Percentiles rank a stretch among this genome's conserved stretches.
These are phyloP conservation scores for Globisporangium carolinianum DNA, from an alignment of 352 stramenopile genomes.

Conservation along the genomic window DNA sequence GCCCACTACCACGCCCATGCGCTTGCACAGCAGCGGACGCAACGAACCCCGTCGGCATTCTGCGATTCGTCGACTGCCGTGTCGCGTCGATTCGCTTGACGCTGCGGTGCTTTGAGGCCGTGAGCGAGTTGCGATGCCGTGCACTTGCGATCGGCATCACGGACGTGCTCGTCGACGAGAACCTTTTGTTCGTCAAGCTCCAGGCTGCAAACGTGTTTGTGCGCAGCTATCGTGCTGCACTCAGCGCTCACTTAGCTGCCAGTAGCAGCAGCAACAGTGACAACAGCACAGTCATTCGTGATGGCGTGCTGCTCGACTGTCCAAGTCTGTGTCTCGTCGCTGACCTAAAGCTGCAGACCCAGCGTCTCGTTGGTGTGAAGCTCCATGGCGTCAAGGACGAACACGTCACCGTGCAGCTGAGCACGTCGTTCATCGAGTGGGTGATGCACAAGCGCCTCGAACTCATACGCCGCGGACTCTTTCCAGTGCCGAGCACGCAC, in stretches of 20 bases:
- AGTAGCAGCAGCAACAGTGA: neutral
- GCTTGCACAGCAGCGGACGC: constrained; percentile 3
- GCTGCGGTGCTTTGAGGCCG: constrained; percentile 26
- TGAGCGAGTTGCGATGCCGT: constrained; percentile 26
- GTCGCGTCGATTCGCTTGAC: constrained; percentile 30
- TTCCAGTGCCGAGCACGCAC: neutral
- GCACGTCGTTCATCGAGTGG: constrained; percentile 36
- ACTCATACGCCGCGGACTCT: constrained; percentile 23
- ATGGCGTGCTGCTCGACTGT: constrained; percentile 6
- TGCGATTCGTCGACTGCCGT: constrained; percentile 57
- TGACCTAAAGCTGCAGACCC: constrained; percentile 19
- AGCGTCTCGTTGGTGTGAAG: constrained; percentile 32
- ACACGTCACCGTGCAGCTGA: constrained; percentile 24
- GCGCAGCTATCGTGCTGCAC: constrained; percentile 5
- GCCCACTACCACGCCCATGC: neutral
- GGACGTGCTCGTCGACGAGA: constrained; percentile 45
- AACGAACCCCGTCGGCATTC: constrained; percentile 40
- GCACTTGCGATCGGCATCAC: constrained; percentile 48
- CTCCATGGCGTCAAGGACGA: constrained; percentile 22
- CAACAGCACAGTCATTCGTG: neutral
- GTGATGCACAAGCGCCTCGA: constrained; percentile 28
- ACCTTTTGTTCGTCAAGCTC: constrained; percentile 39
- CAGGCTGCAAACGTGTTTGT: constrained; percentile 12
- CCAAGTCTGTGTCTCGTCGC: constrained; percentile 10
- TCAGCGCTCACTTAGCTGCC: neutral